These are phyloP conservation scores for Trichoderma gamsii DNA, from an alignment of 495 filamentous ascomycete species.

Conservation along the genomic window DNA sequence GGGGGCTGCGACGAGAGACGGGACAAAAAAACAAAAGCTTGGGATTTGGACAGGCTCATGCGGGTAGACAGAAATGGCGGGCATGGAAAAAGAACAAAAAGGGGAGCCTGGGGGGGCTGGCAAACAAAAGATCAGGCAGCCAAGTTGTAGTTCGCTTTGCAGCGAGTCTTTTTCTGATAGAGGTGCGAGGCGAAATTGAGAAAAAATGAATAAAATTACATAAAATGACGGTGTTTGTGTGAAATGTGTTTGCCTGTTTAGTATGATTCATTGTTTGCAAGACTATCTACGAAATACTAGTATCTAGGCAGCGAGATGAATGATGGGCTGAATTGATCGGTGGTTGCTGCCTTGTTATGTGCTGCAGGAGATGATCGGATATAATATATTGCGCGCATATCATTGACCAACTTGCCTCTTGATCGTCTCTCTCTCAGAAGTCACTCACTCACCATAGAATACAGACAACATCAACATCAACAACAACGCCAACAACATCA, in stretches of 20 bases:
- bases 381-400: background rate
- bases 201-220: background rate
- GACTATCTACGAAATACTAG: too few species aligned
- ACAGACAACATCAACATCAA: background rate
- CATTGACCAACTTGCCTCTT: too few species aligned
- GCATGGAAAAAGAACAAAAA: background rate
- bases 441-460: too few species aligned
- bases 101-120: background rate
- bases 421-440: too few species aligned
- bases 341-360: background rate
- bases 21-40: background rate
- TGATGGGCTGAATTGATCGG: background rate
- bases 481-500: background rate
- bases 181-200: background rate
- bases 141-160: constrained; percentile 8
- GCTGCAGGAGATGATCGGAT: background rate
- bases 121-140: background rate
- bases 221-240: background rate
- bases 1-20: background rate
- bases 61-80: background rate
- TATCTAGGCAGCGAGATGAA: background rate
- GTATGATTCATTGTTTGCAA: too few species aligned
- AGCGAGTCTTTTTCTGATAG: background rate
- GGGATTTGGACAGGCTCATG: background rate
- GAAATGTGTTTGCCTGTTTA: background rate